phyloP scores from a whole-genome alignment of 2,329 filamentous ascomycete genomes.

The Dothideomycetes sp. region DNA sequence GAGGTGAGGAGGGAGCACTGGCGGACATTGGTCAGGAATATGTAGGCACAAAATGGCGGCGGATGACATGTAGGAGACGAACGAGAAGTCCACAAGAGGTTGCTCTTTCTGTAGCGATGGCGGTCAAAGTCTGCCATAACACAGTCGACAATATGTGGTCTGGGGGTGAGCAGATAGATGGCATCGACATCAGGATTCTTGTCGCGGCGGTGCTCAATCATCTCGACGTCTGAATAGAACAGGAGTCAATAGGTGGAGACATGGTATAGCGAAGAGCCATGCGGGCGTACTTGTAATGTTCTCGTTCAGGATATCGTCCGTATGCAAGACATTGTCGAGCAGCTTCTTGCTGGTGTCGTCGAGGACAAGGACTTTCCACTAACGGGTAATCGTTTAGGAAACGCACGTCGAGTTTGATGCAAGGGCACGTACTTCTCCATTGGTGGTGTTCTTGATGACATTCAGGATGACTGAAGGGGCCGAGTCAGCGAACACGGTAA shows the following conservation, averaged over 20 bases:
- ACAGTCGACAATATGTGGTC: constrained; percentile 84
- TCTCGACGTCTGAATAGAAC: constrained; percentile 69
- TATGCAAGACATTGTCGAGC: constrained; percentile 80
- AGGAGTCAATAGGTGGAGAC: constrained; percentile 23
- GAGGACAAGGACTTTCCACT: constrained; percentile 97
- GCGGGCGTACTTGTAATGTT: constrained; percentile 76
- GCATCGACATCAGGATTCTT: constrained; percentile 86
- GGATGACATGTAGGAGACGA: constrained; percentile 23
- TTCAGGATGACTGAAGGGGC: constrained; percentile 54
- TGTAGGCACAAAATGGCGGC: not conserved
- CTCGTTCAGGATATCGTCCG: constrained; percentile 94
- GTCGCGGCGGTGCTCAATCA: constrained; percentile 77
- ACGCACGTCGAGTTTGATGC: not conserved
- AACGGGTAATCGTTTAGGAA: constrained; percentile 7
- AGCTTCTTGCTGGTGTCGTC: constrained; percentile 77
- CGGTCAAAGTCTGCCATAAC: constrained; percentile 86
- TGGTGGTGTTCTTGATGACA: constrained; percentile 67
- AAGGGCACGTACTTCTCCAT: constrained; percentile 50
- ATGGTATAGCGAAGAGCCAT: constrained; percentile 11
- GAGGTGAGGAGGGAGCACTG: constrained; percentile 59
- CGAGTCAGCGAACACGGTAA: too few species aligned
- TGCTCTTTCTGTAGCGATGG: constrained; percentile 67
- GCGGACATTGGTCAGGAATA: constrained; percentile 13
- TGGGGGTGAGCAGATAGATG: constrained; percentile 81
- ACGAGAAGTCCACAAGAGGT: constrained; percentile 76